Evolutionary conservation across 192 early-diverging fungal species (phyloP), one percentile per base, ranked within the genome.

Genomic region (Coemansia sp.): DNA sequence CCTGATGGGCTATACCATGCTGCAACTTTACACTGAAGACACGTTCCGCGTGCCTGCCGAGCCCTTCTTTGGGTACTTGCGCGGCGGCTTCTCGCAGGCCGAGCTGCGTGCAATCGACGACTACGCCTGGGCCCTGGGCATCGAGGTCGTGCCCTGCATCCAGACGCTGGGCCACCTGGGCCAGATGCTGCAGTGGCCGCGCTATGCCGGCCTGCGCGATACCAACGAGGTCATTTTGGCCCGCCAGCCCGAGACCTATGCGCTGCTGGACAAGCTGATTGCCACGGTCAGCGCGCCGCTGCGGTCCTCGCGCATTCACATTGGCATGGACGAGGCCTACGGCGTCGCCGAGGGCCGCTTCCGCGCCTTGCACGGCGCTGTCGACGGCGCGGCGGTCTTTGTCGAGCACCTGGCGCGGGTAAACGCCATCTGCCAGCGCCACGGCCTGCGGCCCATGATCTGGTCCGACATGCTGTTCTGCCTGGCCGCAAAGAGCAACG

Each of bases 11-110:
- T 72, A 90, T 64, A 92, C 87, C 50, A 90, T 86, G 75, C 66
- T 93, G 32, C 90, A 92, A 64, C 60, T 93, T 44, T 93, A 93
- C 61, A 93, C 91, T 2, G 91, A 93, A 43, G 91, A 93, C 44
- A 93, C 91, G 0, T 93, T 82, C 60, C 73, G 87, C 51, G 82
- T 89, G 8, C 36, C 44, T 1, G 79, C 58, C 21, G 83, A 85
- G 61, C 84, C 84, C 18, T 80, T 85, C 16, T 87, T 87, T 53
- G 85, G 85, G 3, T 87, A 88, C 54, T 39, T 88, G 50, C 74
- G 83, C 29, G 85, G 82, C 44, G 79, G 78, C 23, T 93, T 86
- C 55, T 77, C 91, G 13, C 67, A 78, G 41, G 78, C 76, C n/a
- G 88, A 93, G 48, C 73, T 90, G 11, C 54, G 67, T 0, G 52